A percentile compares a stretch with the other conserved stretches of the same genome.
These are phyloP conservation scores for Fusarium proliferatum DNA, from an alignment of 2,329 filamentous ascomycete species.

Conservation along the genomic window DNA sequence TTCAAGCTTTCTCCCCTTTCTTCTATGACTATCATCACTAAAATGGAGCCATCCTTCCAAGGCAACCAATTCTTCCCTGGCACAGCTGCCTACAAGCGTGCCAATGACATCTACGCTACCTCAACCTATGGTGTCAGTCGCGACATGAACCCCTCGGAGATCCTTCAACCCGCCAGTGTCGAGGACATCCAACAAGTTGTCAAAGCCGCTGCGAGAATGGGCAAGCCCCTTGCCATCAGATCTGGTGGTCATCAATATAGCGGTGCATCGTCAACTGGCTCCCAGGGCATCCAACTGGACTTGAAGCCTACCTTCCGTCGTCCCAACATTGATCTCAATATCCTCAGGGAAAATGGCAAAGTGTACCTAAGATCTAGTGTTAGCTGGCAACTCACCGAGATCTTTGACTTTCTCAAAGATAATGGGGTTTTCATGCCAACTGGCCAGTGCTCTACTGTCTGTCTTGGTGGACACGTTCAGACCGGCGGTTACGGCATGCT, in stretches of 20 bases:
- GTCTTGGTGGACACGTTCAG: conserved; percentile 59
- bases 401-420: conserved; percentile 55
- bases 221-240: conserved; percentile 55
- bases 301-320: conserved; percentile 50
- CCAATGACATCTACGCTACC: conserved; percentile 50
- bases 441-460: conserved; percentile 58
- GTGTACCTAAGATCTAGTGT: conserved; percentile 53
- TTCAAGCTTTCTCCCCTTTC: background rate
- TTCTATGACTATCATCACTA: background rate
- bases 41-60: background rate
- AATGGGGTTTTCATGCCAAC: conserved; percentile 57
- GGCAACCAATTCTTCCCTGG: conserved; percentile 1
- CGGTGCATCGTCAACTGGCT: conserved; percentile 58
- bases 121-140: conserved; percentile 54
- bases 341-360: conserved; percentile 41
- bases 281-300: conserved; percentile 58
- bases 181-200: conserved; percentile 55
- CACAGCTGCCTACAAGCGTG: conserved; percentile 1
- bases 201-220: too few species aligned
- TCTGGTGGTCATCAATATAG: conserved; percentile 62
- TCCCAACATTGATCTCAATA: conserved; percentile 39
- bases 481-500: conserved; percentile 61
- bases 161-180: conserved; percentile 55
- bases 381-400: conserved; percentile 55
- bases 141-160: conserved; percentile 56